A percentile compares a stretch with the other conserved stretches of the same genome.
These are phyloP conservation scores for Ceratobasidium sp. DNA, from an alignment of 1,284 basidiomycete species.

Conservation along the genomic window DNA sequence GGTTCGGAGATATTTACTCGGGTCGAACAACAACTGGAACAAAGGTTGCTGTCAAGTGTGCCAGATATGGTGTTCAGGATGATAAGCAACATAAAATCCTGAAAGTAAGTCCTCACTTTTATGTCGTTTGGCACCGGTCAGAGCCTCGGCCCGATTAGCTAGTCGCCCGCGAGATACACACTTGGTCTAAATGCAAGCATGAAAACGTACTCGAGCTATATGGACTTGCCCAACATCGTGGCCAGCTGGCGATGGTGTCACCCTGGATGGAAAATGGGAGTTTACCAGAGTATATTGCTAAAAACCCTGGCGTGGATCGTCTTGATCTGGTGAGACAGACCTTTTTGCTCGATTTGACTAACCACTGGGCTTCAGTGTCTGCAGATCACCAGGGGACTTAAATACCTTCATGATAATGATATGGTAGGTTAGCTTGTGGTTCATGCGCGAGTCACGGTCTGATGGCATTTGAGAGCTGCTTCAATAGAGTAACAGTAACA, in stretches of 20 bases:
- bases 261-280: constrained; percentile 23
- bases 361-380: neutral
- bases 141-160: neutral
- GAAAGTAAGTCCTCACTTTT: neutral
- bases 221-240: constrained; percentile 1
- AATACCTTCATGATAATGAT: neutral
- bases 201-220: neutral
- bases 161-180: constrained; percentile 23
- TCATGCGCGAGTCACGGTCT: neutral
- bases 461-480: too few species aligned
- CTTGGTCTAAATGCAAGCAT: constrained; percentile 31
- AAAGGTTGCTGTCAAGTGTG: constrained; percentile 8
- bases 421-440: constrained; percentile 5
- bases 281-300: neutral
- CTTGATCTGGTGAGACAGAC: neutral
- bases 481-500: too few species aligned
- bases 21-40: neutral
- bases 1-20: constrained; percentile 7
- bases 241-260: constrained; percentile 19
- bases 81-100: neutral
- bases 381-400: constrained; percentile 5
- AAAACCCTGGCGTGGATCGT: constrained; percentile 10
- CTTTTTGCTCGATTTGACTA: neutral
- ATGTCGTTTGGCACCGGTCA: neutral
- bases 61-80: neutral